Base-by-base conservation (phyloP, 192 early-diverging fungal genomes). In the Podochytrium sp. region DNA sequence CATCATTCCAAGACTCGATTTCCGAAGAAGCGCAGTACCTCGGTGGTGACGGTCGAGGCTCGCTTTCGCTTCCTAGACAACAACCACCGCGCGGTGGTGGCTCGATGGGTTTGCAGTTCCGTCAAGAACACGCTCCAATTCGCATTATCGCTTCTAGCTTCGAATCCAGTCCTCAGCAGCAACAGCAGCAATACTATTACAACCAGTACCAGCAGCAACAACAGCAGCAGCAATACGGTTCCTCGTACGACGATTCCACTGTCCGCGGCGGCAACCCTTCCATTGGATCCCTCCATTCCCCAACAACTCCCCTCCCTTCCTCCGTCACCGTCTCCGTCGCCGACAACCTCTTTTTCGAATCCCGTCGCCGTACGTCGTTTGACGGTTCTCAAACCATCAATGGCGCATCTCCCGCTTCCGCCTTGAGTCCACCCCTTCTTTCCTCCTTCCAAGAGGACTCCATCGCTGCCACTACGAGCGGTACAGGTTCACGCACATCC, bases 331-430 rank as follows among this genome's bases (percentile, higher is more conserved):
- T 29, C 14, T 25, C n/a, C 16, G 55, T 29, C 55, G 29, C 55
- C n/a, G 43, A 65, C 7, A 65, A 42, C 42, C 37, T 43, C 40
- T 65, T 65, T 65, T 65, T 65, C 63, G 63, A 65, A 39, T 12
- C 38, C 29, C 63, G 42, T 2, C 40, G 55, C 18, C 29, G 40
- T 29, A 47, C 60, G 20, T 20, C 16, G 14, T 14, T 62, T 14
- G 60, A 62, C 16, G 37, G 27, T 38, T 27, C 27, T 18, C 14
- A 10, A 1, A 29, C 10, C 1, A 62, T 14, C 30, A 62, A 29
- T 39, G 37, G 33, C 33, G 37, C 37, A 29, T 14, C 1, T 27
- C 29, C 29, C 20, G 29, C 20, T 30, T 29, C 29, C 20, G 20
- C 55, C 12, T 29, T n/a, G n/a, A n/a, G n/a, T 1, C 37, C 33